A percentile compares a stretch with the other conserved stretches of the same genome.
Conservation (phyloP, 306 rosid genomes). For the Quercus bicolor region DNA sequence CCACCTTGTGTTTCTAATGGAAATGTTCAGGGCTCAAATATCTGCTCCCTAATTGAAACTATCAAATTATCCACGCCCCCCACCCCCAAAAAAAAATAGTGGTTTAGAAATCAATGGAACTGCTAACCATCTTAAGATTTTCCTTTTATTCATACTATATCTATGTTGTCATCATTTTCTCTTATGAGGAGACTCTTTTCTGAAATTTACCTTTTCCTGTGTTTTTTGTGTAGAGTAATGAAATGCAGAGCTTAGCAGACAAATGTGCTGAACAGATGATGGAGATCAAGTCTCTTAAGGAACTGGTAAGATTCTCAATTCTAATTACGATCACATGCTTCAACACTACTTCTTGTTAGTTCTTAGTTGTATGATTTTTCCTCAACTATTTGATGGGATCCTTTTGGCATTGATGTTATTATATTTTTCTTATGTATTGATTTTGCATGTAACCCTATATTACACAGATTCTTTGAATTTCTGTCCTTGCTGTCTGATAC, state of each 20-base stretch:
- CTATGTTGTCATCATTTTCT: background rate
- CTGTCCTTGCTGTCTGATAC: background rate
- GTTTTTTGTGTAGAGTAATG: slow-evolving; percentile 49
- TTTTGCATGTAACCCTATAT: background rate
- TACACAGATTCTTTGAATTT: background rate
- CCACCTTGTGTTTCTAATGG: no score
- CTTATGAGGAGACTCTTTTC: background rate
- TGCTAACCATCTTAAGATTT: background rate
- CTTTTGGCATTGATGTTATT: background rate
- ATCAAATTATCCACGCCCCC: no score
- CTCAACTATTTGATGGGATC: background rate
- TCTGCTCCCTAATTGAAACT: no score
- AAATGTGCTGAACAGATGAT: slow-evolving; percentile 59
- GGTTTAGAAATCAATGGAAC: background rate
- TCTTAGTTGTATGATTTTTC: background rate
- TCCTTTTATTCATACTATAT: background rate
- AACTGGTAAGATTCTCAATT: slow-evolving; percentile 45
- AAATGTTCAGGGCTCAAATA: no score
- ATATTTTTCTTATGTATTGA: background rate
- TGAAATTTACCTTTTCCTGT: slow-evolving; percentile 23
- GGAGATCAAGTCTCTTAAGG: slow-evolving; percentile 73
- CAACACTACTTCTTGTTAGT: slow-evolving; percentile 6
- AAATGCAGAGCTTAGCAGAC: slow-evolving; percentile 49
- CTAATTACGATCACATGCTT: background rate
- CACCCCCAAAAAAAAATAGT: background rate